Evolutionary conservation across 2,329 filamentous ascomycete species (phyloP).

Genomic region (Falciphora oryzae): DNA sequence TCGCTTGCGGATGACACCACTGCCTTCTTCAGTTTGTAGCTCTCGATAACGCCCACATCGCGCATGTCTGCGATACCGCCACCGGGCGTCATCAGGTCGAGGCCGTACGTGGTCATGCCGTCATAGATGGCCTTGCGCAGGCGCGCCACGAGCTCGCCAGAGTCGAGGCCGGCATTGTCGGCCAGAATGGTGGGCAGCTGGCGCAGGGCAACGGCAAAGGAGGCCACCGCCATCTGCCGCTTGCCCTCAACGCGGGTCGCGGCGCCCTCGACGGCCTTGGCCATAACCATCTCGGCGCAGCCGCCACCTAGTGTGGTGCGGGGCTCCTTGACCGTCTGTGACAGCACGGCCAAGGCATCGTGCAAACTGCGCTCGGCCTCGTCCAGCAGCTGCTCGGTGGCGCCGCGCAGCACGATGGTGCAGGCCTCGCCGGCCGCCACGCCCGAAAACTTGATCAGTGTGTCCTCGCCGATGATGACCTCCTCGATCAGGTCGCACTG

Average conservation of each 20-base stretch:
- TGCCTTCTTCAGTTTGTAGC: slow-evolving; percentile 98
- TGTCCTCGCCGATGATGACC: slow-evolving; percentile 97
- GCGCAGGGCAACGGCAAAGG: slow-evolving; percentile 82
- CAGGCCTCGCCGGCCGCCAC: slow-evolving; percentile 91
- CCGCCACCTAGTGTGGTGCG: slow-evolving; percentile 91
- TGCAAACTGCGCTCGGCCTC: slow-evolving; percentile 95
- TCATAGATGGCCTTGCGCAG: slow-evolving; percentile 93
- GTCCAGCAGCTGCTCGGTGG: slow-evolving; percentile 93
- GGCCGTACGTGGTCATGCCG: slow-evolving; percentile 83
- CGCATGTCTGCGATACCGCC: slow-evolving; percentile 95
- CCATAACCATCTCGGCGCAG: slow-evolving; percentile 98
- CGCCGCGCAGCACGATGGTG: slow-evolving; percentile 92
- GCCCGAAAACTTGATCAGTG: slow-evolving; percentile 93
- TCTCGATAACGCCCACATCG: slow-evolving; percentile 90
- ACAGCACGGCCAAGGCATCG: slow-evolving; percentile 91
- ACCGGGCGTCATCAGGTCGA: slow-evolving; percentile 83
- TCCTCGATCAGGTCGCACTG: slow-evolving; percentile 96
- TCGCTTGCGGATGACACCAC: slow-evolving; percentile 95
- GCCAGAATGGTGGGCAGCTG: slow-evolving; percentile 95
- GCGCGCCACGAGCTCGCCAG: slow-evolving; percentile 85
- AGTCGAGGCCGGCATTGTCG: slow-evolving; percentile 95
- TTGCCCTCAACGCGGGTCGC: slow-evolving; percentile 94
- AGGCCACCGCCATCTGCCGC: slow-evolving; percentile 87
- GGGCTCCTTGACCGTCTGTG: slow-evolving; percentile 92
- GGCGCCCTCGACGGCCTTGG: slow-evolving; percentile 90